Evolutionary conservation across 805 yeast species (phyloP).

Genomic region (Candida coquimbonensis): DNA sequence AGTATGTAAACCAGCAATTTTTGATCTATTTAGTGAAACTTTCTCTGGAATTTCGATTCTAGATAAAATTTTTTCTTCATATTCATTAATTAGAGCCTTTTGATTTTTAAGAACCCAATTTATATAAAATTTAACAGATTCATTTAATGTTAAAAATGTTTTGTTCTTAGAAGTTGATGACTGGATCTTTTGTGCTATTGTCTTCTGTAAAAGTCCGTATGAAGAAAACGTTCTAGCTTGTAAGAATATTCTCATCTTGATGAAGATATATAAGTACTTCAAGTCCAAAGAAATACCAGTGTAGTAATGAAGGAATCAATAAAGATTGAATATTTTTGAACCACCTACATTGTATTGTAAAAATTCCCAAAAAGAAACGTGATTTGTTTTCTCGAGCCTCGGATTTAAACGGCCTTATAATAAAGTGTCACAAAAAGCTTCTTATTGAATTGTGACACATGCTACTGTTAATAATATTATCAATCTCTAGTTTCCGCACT

Average conservation of each 20-base stretch:
- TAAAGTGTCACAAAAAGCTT: too few relatives aligned
- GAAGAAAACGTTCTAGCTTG: neutral
- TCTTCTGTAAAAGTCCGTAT: slow-evolving; percentile 7
- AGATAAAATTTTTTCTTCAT: slow-evolving; percentile 14
- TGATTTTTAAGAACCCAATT: slow-evolving; percentile 15
- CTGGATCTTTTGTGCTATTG: slow-evolving; percentile 6
- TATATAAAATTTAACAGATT: slow-evolving; percentile 11
- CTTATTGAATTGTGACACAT: too few relatives aligned
- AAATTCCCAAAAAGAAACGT: too few relatives aligned
- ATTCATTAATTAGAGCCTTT: slow-evolving; percentile 7
- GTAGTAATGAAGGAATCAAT: too few relatives aligned
- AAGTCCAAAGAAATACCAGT: neutral
- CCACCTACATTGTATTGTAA: too few relatives aligned
- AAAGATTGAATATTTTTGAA: too few relatives aligned
- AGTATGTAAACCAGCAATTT: slow-evolving; percentile 17
- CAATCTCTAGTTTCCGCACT: too few relatives aligned
- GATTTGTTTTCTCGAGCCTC: too few relatives aligned
- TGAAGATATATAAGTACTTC: neutral
- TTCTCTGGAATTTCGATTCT: slow-evolving; percentile 8
- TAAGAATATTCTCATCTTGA: neutral
- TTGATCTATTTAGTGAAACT: slow-evolving; percentile 3
- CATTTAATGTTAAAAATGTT: neutral
- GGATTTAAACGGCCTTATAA: too few relatives aligned
- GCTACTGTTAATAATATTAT: too few relatives aligned
- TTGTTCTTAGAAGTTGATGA: neutral